Evolutionary conservation across 441 rosid species (phyloP), one percentile per base, ranked within the genome.

Genomic region (Mallotus japonicus): DNA sequence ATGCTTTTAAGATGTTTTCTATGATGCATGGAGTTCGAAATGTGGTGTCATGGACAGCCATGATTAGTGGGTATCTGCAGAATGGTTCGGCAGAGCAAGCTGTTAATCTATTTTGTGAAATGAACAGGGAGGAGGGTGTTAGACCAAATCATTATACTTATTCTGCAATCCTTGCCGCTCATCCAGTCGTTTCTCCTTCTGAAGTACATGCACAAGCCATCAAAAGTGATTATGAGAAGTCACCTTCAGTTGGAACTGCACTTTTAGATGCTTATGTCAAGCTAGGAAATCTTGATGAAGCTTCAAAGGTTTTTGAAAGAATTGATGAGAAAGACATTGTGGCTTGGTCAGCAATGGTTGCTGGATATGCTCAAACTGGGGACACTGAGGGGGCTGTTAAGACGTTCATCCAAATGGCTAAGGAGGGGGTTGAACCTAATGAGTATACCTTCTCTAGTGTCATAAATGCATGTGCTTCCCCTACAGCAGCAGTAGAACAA

Each of bases 231-330:
- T 85, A 86, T 74, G 82, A 72, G 37, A 87, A 79, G 75, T 79
- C 85, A 66, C 78, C 91, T 19, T 83, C 87, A 63, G 81, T 90
- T 79, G 98, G 95, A 75, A 92, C 96, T 15, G 93, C 98, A 76
- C 83, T 94, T 79, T 87, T 90, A 78, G 93, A 94, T 77, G 88
- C 89, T 85, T 94, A 94, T 77, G 88, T 90, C 5, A 90, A 87
- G 79, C 83, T 81, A 5, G 86, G 91, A 51, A 77, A 84, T 77
- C 73, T 82, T 57, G 77, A 64, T 53, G 93, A 88, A 62, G 97
- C 97, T 58, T 79, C 90, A 62, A 89, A 86, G 77, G 89, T 88
- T 65, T 93, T 92, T 78, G 73, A 85, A 69, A 77, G 81, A 76
- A 80, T 90, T 46, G 85, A 80, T 44, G 87, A 88, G 69, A 89